Evolutionary conservation across 805 yeast genomes (phyloP).

Genomic region (Lipomyces orientalis): DNA sequence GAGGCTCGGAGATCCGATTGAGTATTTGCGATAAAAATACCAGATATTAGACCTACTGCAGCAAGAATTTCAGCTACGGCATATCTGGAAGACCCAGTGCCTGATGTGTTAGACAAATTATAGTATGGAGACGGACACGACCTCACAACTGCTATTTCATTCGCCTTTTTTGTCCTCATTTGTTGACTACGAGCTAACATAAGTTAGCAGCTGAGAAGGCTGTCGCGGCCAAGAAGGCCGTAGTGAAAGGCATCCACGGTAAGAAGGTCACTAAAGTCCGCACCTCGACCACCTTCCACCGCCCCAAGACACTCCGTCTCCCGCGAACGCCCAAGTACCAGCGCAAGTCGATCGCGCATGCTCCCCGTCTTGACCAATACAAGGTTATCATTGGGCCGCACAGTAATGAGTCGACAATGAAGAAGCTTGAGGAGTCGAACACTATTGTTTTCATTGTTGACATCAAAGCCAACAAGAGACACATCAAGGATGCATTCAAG

Average conservation of each 20-base stretch:
- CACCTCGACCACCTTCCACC: constrained; percentile 93
- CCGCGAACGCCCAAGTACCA: constrained; percentile 95
- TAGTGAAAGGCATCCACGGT: constrained; percentile 93
- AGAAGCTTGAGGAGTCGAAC: constrained; percentile 99
- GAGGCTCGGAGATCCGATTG: background rate
- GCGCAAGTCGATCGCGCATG: constrained; percentile 95
- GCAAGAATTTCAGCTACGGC: background rate
- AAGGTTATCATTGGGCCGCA: constrained; percentile 92
- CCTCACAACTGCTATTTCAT: background rate
- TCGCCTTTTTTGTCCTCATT: background rate
- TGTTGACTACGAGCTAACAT: background rate
- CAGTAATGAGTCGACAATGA: constrained; percentile 98
- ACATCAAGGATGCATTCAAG: constrained; percentile 97
- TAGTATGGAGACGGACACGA: background rate
- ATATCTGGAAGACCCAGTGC: background rate
- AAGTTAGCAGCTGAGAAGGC: constrained; percentile 65
- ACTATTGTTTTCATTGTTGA: constrained; percentile 98
- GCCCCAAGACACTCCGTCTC: constrained; percentile 95
- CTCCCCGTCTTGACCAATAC: constrained; percentile 95
- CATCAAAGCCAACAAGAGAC: constrained; percentile 96
- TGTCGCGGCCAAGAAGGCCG: constrained; percentile 98
- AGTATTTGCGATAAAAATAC: background rate
- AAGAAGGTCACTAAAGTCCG: constrained; percentile 91
- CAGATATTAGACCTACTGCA: background rate
- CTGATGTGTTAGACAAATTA: background rate